Evolutionary conservation across 2,329 filamentous ascomycete genomes (phyloP), one percentile per base, ranked within the genome.

Genomic region (Sporothrix dimorphospora): DNA sequence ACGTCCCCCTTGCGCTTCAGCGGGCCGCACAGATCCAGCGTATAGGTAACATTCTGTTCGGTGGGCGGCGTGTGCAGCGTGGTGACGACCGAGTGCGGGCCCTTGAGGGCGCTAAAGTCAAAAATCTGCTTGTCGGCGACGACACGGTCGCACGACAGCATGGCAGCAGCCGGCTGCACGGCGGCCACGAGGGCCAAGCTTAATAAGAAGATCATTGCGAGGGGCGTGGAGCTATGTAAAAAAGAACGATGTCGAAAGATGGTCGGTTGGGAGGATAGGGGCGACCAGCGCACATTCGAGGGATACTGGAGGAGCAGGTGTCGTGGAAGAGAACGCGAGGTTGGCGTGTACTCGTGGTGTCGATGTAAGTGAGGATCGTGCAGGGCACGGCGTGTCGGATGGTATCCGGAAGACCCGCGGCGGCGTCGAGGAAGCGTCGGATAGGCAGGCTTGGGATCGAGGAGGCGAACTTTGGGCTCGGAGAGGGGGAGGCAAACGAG

Each of bases 1-100:
- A 84, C 82, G 30, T 87, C 87, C 57, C 87, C 88, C 67, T 85
- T 86, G 79, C 88, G 87, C 79, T 88, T 87, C 75, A 97, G 82
- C 7, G 88, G 85, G 69, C 84, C 82, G 82, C 94, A 97, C 66
- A 97, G 85, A 77, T 97, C 92, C 72, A 97, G 79, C 0, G 92
- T 94, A 80, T 94, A 97, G 57, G 93, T 95, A 34, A 90, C 93
- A 80, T 96, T 96, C 73, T 84, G 85, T 38, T 88, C 83, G 19
- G 84, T 84, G 19, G 84, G 85, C 24, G 85, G 85, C 45, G 85
- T 81, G 74, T 85, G 83, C 76, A 84, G 84, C 77, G 83, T 84
- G 66, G 88, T 88, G 71, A 93, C 85, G 49, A 94, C 89, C 0
- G 89, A 88, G 79, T 91, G 91, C 45, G 91, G 90, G 1, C 92